Base-by-base conservation (phyloP, 345 rosid genomes). In the Syzygium oleosum region DNA sequence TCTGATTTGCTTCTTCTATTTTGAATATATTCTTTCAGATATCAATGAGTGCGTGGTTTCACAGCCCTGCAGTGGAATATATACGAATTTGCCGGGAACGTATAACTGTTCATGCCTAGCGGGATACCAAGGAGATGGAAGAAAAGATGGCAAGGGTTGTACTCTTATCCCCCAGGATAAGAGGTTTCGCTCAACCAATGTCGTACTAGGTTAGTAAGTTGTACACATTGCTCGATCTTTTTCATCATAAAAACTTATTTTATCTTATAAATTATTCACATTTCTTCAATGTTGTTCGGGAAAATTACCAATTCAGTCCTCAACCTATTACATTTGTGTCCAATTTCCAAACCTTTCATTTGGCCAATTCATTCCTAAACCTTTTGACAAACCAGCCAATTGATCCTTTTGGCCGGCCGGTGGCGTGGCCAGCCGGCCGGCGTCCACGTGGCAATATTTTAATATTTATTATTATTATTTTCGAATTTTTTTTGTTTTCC, bases 21-120 rank as follows among this genome's bases (percentile, higher is more conserved):
- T 63, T 31, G 38, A 63, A 5, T 63, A 63, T 29, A 15, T 29
- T 14, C 77, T 38, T 7, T 6, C 34, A 90, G 89, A 88, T 63
- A 77, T 89, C 12, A 46, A 91, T 38, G 93, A 91, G 59, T 89
- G 92, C 4, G n/a, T 7, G 27, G 53, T 52, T 51, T 43, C 86
- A 15, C 16, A 53, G 12, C 34, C 51, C 7, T 53, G 88, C 31
- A 7, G 19, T 7, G 21, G 38, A n/a, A n/a, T 14, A 63, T 89
- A 87, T 31, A 10, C 23, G 16, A 89, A 86, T 38, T 63, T 88
- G 2, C 2, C 7, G 2, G 93, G 96, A 29, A 85, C 12, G 77
- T 91, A 73, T 22, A 13, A 49, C 2, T 94, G 96, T 68, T 13
- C 12, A 0, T 94, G 94, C 87, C 88, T 73, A 23, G 85, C 87